phyloP scores from a whole-genome alignment of 371 early-diverging fungal genomes.

The Dichotomocladium elegans region DNA sequence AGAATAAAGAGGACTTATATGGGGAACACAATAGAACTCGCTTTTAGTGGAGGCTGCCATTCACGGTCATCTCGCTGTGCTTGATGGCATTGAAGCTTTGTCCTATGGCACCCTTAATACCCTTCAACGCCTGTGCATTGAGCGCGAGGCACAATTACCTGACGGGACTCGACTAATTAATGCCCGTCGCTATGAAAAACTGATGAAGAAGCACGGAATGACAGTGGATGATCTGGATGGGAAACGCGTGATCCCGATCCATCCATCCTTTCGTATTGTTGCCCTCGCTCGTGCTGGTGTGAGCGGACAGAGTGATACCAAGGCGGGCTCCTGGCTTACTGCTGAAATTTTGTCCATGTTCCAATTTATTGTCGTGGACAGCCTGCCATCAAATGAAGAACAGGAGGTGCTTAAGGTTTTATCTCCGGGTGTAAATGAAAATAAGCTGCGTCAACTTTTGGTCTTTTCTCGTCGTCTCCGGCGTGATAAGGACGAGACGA shows the following conservation, averaged over 20 bases:
- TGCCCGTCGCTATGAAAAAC: conserved; percentile 51
- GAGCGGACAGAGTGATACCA: conserved; percentile 37
- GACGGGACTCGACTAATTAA: conserved; percentile 66
- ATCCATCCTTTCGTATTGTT: conserved; percentile 77
- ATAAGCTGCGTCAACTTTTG: conserved; percentile 52
- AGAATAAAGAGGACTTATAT: not conserved
- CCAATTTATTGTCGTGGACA: conserved; percentile 67
- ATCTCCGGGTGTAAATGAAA: conserved; percentile 63
- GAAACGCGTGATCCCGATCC: conserved; percentile 57
- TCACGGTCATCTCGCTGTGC: conserved; percentile 66
- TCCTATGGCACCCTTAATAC: conserved; percentile 71
- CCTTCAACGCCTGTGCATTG: conserved; percentile 63
- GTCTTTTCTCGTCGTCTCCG: conserved; percentile 64
- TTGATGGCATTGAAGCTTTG: conserved; percentile 76
- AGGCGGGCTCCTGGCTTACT: conserved; percentile 65
- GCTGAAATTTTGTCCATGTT: conserved; percentile 75
- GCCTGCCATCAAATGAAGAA: conserved; percentile 65
- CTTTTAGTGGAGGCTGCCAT: conserved; percentile 74
- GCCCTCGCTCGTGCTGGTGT: conserved; percentile 64
- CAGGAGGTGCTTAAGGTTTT: conserved; percentile 52
- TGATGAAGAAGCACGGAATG: conserved; percentile 46
- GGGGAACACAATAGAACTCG: conserved; percentile 51
- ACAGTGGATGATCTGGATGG: conserved; percentile 44
- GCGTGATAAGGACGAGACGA: conserved; percentile 62
- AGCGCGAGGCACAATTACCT: conserved; percentile 73